Conservation (phyloP, 2,329 filamentous ascomycete species). For the Fusarium fracticaudum region DNA sequence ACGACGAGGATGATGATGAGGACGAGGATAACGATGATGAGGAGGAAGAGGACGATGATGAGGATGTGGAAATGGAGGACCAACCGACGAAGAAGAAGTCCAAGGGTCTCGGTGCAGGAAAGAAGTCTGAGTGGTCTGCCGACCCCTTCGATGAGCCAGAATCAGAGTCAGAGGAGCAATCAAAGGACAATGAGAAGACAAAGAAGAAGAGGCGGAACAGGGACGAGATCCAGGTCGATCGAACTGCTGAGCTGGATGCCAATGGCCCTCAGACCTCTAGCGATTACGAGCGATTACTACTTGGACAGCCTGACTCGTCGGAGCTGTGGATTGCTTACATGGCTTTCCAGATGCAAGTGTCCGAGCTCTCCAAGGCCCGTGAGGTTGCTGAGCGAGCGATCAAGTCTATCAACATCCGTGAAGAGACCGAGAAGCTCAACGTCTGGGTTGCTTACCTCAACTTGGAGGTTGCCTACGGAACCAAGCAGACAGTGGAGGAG, state of each 20-base stretch:
- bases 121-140: conserved; percentile 91
- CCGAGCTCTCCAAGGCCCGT: conserved; percentile 87
- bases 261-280: conserved; percentile 88
- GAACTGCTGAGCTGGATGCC: conserved; percentile 89
- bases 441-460: conserved; percentile 96
- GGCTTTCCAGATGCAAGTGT: conserved; percentile 96
- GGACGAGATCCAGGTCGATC: conserved; percentile 83
- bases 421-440: conserved; percentile 92
- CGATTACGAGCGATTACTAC: conserved; percentile 92
- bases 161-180: conserved; percentile 56
- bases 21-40: conserved; percentile 54
- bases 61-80: conserved; percentile 54
- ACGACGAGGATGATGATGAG: conserved; percentile 48
- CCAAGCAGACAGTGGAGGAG: conserved; percentile 81
- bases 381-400: conserved; percentile 91
- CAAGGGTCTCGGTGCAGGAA: conserved; percentile 60
- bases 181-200: conserved; percentile 48
- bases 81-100: conserved; percentile 48
- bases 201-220: conserved; percentile 77
- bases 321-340: conserved; percentile 96
- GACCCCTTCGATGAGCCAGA: conserved; percentile 71
- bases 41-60: conserved; percentile 48
- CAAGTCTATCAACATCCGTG: conserved; percentile 88
- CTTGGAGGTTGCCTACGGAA: conserved; percentile 90
- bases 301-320: conserved; percentile 93